phyloP scores from a whole-genome alignment of 148 eudicot species.

The Amaranthus palmeri region DNA sequence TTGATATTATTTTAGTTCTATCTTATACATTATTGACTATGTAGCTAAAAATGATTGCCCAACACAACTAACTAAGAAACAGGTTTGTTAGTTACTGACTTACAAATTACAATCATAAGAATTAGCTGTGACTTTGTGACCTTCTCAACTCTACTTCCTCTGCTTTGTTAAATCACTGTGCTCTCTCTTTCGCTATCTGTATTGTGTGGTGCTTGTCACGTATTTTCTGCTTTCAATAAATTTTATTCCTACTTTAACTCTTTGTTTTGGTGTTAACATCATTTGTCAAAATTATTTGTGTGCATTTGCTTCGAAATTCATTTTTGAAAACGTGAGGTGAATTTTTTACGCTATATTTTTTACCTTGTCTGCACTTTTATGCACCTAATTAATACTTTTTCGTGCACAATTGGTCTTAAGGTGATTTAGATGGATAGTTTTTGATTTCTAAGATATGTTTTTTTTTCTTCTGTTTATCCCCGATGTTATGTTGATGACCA shows the following conservation, averaged over 20 bases:
- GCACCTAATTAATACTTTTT: too few species aligned
- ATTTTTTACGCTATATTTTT: too few species aligned
- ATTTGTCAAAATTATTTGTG: neutral
- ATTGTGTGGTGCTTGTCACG: conserved; percentile 10
- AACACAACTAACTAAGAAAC: conserved; percentile 6
- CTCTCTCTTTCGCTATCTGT: neutral
- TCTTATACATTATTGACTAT: conserved; percentile 12
- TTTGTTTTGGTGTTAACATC: neutral
- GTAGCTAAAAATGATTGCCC: conserved; percentile 7
- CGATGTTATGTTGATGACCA: too few species aligned
- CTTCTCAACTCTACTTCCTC: neutral
- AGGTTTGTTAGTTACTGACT: conserved; percentile 1
- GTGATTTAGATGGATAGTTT: too few species aligned
- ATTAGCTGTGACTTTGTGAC: conserved; percentile 3
- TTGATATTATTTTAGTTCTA: conserved; percentile 8
- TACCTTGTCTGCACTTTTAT: too few species aligned
- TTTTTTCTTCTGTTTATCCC: too few species aligned
- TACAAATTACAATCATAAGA: conserved; percentile 3
- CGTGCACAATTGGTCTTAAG: too few species aligned
- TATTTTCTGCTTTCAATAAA: neutral
- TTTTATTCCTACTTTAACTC: neutral
- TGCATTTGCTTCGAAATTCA: too few species aligned
- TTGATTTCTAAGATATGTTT: too few species aligned
- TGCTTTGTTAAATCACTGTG: conserved; percentile 3
- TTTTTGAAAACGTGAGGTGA: too few species aligned